Base-by-base conservation (phyloP, 148 eudicot genomes). In the Chenopodium quinoa region DNA sequence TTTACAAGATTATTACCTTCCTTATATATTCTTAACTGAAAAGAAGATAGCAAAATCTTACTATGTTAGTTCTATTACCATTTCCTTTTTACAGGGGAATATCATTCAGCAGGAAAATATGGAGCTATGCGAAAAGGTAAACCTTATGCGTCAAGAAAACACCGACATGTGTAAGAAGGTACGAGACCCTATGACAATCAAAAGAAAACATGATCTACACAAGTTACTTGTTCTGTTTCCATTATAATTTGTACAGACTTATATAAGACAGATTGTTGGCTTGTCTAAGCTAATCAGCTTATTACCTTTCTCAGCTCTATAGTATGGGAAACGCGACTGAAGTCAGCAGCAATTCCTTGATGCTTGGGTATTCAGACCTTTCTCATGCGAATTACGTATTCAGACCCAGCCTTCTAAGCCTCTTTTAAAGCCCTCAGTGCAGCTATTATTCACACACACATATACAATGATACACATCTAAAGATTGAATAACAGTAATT, bases 121-220 rank as follows among this genome's bases (percentile, higher is more conserved):
- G 62, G 97, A 94, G 86, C 91, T 91, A 71, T 89, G 86, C 84
- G 86, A 90, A 88, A 93, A 93, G 90, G 91, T 90, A 82, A 84
- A 86, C 74, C 82, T 85, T 66, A 76, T 85, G 75, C 85, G 78
- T 75, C 83, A 86, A 85, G 89, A 87, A 81, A 87, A 91, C 76
- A 75, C 60, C 31, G 88, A 90, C 74, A 74, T 90, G 86, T 82
- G 81, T 68, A 84, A 83, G 73, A 89, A 86, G 90, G 91, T 88
- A 89, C 75, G 47, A 10, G 46, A 32, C 77, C 58, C 65, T 12
- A 34, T 60, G 46, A 70, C 58, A 69, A 14, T 48, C 10, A 58
- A 75, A 56, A 78, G 17, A 13, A 69, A 4, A 54, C 60, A 10
- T 56, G 20, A 56, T 56, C 62, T 56, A 2, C 16, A 56, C 62